Base-by-base conservation (phyloP, 768 basidiomycete genomes). In the Russula virescens region DNA sequence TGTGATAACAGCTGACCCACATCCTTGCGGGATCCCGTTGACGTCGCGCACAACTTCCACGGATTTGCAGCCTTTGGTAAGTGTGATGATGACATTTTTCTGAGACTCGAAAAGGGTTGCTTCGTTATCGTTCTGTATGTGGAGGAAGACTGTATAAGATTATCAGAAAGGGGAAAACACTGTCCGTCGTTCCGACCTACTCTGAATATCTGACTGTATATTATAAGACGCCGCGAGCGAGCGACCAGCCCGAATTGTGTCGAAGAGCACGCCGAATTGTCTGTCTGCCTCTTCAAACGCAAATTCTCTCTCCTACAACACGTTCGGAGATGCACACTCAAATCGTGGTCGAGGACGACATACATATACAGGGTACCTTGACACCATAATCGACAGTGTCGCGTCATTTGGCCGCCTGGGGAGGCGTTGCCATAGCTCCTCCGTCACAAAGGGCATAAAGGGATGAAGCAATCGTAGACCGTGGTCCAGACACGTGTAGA, bases 361-460 rank as follows among this genome's bases (percentile, higher is more conserved):
- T 68, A 95, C 96, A 66, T 79, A 75, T 40, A 83, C 79, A 3
- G 97, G 97, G 81, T 86, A 98, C 34, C 81, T 76, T 0, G 94
- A 81, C 21, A 98, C 75, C 91, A 95, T 95, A 73, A 99, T 94
- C 0, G 93, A 93, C 9, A 86, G 84, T 11, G 88, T 91, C 10
- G 80, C 67, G 72, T 98, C 94, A 45, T 87, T 87, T 1, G 88
- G 84, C 63, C 94, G 79, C 19, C 95, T 80, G 0, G 95, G 94
- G 2, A 99, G 79, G 28, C 97, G 85, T 73, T 99, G 97, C 97
- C 97, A 99, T 14, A 99, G 78, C 73, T 98, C 97, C 75, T 99
- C 97, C 5, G 97, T 98, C 35, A 99, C 91, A 74, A 90, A 99
- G 1, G 97, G 97, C 97, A 98, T 99, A 78, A 98, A 94, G 0